A percentile compares a stretch with the other conserved stretches of the same genome.
Conservation (phyloP, 1,284 basidiomycete species). For the Puccinia coronata region DNA sequence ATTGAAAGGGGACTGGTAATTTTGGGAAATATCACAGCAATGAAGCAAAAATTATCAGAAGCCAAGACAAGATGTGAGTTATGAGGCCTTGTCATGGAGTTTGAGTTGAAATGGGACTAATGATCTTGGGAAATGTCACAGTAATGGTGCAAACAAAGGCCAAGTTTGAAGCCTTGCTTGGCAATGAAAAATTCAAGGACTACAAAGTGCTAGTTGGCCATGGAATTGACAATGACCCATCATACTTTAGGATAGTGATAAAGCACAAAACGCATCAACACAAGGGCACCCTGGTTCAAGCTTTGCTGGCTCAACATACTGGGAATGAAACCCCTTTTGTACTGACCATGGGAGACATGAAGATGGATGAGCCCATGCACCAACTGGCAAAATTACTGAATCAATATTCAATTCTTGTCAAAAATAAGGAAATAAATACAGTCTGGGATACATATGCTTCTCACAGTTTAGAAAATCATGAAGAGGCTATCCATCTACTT, state of each 20-base stretch:
- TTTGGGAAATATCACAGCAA: not conserved
- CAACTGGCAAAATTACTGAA: not conserved
- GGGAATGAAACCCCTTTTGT: not conserved
- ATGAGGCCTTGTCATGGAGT: no score
- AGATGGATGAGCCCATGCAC: constrained; percentile 2
- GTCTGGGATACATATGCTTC: not conserved
- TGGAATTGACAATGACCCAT: no score
- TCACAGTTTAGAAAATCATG: not conserved
- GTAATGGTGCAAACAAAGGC: not conserved
- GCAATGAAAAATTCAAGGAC: no score
- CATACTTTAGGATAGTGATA: not conserved
- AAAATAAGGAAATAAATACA: not conserved
- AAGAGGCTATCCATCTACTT: not conserved
- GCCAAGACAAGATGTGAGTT: not conserved
- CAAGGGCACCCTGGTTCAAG: not conserved
- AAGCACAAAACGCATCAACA: not conserved
- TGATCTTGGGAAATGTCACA: no score
- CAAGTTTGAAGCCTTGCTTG: no score
- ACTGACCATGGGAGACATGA: not conserved
- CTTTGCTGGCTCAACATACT: not conserved
- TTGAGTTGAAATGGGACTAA: no score
- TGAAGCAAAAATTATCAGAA: not conserved
- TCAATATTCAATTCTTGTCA: not conserved
- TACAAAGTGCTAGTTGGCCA: no score
- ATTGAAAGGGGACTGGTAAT: no score